Evolutionary conservation across 208 protist species (phyloP), one percentile per base, ranked within the genome.

Genomic region (Trypanosoma cruzi): DNA sequence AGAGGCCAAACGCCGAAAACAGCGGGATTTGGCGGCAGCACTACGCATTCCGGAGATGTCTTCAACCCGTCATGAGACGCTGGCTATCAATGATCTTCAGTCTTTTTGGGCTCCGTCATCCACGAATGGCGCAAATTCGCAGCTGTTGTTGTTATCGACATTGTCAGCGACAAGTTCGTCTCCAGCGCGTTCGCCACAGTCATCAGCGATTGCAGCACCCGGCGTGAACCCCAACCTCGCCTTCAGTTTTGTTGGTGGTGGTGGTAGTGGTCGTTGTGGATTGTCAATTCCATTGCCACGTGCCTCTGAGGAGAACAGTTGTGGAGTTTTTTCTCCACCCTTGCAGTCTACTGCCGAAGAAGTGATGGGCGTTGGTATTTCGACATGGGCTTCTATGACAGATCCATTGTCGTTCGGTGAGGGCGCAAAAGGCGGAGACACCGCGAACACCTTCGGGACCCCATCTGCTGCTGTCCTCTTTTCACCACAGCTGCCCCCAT

Each of bases 61-160:
- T 18, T 59, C 83, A 28, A 85, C 77, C 48, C 80, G 82, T 58
- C 81, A 92, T 69, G 84, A 89, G 68, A 80, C 81, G 18, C 74
- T 92, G 32, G 77, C 81, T 40, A 92, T 92, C 66, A 77, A 89
- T 57, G 86, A 92, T 67, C 75, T 92, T 44, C 79, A 79, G 44
- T 82, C 71, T n/a, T 92, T 92, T 26, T 65, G 53, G 53, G 37
- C 52, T 26, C 53, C 54, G 40, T 59, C 73, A 24, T 36, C 13
- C 32, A 24, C 49, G 36, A 68, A 57, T 34, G 50, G 58, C 26
- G 44, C 29, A 22, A 40, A 20, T 6, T 24, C 49, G 11, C n/a
- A 37, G 29, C 55, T 34, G 48, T 24, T 24, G 50, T 48, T n/a
- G 67, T 46, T 28, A 46, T 65, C 24, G 54, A 28, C n/a, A n/a